Conservation (phyloP, 2,329 filamentous ascomycete species). For the Xylariaceae sp. region DNA sequence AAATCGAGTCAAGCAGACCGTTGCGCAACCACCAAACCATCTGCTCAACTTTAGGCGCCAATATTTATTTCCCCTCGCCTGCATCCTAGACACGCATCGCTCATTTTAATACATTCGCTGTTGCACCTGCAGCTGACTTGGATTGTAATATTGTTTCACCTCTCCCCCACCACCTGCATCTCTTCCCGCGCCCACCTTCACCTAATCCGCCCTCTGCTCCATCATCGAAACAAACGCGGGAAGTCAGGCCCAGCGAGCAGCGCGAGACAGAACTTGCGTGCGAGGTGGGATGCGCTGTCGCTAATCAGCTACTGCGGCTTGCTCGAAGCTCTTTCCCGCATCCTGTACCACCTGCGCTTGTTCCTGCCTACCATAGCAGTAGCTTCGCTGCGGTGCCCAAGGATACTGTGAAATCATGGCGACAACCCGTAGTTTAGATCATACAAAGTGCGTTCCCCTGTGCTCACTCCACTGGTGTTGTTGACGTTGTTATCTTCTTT, state of each 20-base stretch:
- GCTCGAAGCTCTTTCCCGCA: slow-evolving; percentile 16
- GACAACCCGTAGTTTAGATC: slow-evolving; percentile 31
- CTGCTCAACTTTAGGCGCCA: slow-evolving; percentile 5
- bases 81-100: background rate
- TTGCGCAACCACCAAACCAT: background rate
- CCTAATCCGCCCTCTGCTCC: slow-evolving; percentile 7
- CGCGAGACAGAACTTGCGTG: background rate
- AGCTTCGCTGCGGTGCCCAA: background rate
- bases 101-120: background rate
- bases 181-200: background rate
- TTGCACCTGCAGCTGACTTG: background rate
- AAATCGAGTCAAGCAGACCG: background rate
- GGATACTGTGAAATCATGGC: slow-evolving; percentile 25
- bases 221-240: background rate
- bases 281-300: slow-evolving; percentile 19
- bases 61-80: background rate
- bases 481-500: background rate
- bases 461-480: background rate
- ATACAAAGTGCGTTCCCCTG: slow-evolving; percentile 29
- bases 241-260: slow-evolving; percentile 1
- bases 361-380: background rate
- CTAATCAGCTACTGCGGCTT: slow-evolving; percentile 18
- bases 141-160: slow-evolving; percentile 1
- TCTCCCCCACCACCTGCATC: background rate
- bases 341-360: slow-evolving; percentile 11